These are phyloP conservation scores for Litchi chinensis DNA, from an alignment of 345 rosid genomes.

Conservation along the genomic window DNA sequence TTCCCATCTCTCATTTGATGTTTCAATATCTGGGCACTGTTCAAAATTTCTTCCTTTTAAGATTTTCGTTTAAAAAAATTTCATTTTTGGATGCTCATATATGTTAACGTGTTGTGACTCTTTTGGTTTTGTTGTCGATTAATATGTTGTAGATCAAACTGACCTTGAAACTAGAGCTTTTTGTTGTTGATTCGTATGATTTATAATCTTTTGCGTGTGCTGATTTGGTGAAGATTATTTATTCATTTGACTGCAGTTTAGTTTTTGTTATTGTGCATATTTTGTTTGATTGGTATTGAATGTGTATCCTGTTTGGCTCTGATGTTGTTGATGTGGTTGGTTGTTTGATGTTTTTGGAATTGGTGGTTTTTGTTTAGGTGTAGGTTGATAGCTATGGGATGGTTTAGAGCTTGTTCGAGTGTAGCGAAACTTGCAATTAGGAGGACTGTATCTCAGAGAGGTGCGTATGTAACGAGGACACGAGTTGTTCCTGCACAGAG, in stretches of 20 bases:
- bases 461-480: constrained; percentile 47
- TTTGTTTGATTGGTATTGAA: background rate
- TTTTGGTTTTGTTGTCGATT: background rate
- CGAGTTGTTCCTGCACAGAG: constrained; percentile 44
- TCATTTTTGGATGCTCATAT: background rate
- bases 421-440: constrained; percentile 64
- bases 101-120: background rate
- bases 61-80: background rate
- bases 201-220: background rate
- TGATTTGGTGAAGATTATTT: background rate
- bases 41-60: background rate
- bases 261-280: background rate
- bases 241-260: background rate
- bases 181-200: background rate
- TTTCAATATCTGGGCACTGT: background rate
- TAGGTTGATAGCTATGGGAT: constrained; percentile 50
- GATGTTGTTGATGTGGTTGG: background rate
- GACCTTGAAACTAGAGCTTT: background rate
- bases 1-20: constrained; percentile 1
- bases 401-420: constrained; percentile 70
- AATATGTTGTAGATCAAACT: background rate
- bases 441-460: constrained; percentile 56
- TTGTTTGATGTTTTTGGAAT: background rate
- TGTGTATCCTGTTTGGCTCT: background rate
- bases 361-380: background rate